Evolutionary conservation across 1,284 basidiomycete genomes (phyloP).

Genomic region (Ustilago tritici): DNA sequence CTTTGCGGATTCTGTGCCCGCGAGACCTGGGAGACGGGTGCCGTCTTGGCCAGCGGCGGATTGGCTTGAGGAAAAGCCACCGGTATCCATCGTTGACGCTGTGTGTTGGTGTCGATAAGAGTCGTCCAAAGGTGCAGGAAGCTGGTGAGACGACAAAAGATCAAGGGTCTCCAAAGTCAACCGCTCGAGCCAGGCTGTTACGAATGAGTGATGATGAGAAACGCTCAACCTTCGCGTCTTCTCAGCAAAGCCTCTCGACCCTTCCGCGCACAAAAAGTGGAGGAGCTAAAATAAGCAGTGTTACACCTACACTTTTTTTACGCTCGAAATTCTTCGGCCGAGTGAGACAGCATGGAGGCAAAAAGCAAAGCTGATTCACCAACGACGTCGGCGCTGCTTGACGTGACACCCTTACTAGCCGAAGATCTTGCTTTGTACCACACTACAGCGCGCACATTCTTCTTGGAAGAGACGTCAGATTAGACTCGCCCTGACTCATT

Average conservation of each 20-base stretch:
- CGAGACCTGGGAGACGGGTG: slow-evolving; percentile 35
- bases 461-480: background rate
- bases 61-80: background rate
- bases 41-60: background rate
- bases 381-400: slow-evolving; percentile 39
- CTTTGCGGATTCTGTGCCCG: slow-evolving; percentile 44
- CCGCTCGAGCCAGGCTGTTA: slow-evolving; percentile 3
- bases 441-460: background rate
- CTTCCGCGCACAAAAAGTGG: background rate
- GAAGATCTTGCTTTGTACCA: slow-evolving; percentile 4
- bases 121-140: background rate
- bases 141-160: background rate
- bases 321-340: background rate
- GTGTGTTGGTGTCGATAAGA: too few species aligned
- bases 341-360: background rate
- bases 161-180: background rate
- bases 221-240: background rate
- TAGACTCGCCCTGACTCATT: background rate
- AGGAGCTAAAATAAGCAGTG: slow-evolving; percentile 7
- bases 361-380: slow-evolving; percentile 32
- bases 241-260: background rate
- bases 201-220: slow-evolving; percentile 3
- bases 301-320: background rate
- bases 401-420: slow-evolving; percentile 14
- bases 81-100: too few species aligned